Percentiles rank a stretch among this genome's conserved stretches.
phyloP scores from a whole-genome alignment of 1,284 basidiomycete genomes.

The Salmacisia buchloeana region DNA sequence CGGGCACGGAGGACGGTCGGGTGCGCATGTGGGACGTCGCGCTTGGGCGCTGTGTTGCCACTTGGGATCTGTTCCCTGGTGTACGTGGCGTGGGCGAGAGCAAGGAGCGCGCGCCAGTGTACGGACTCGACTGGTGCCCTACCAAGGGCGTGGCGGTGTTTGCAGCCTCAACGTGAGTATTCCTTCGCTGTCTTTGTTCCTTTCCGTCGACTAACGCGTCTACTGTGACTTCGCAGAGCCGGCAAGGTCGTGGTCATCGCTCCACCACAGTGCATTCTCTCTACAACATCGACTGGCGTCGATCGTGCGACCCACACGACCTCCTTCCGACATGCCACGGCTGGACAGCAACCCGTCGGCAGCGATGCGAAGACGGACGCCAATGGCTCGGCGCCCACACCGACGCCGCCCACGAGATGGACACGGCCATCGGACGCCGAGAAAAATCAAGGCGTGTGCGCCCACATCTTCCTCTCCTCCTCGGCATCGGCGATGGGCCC shows the following conservation, averaged over 20 bases:
- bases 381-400: constrained; percentile 16
- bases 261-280: constrained; percentile 57
- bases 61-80: constrained; percentile 65
- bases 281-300: constrained; percentile 55
- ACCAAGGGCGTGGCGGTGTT: constrained; percentile 76
- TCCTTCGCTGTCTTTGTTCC: neutral
- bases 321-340: constrained; percentile 35
- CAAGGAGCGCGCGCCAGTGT: constrained; percentile 57
- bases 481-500: constrained; percentile 59
- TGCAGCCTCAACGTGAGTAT: constrained; percentile 69
- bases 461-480: constrained; percentile 45
- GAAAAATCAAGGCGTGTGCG: constrained; percentile 56
- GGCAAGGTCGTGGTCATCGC: constrained; percentile 75
- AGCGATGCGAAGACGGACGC: neutral
- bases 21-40: constrained; percentile 91
- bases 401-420: constrained; percentile 55
- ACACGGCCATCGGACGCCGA: constrained; percentile 54
- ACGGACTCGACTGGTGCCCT: constrained; percentile 88
- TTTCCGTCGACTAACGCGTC: neutral
- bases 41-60: constrained; percentile 80
- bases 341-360: constrained; percentile 16
- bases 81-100: constrained; percentile 56
- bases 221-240: constrained; percentile 57
- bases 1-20: constrained; percentile 82
- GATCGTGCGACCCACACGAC: constrained; percentile 29